These are phyloP conservation scores for Aspergillus tanneri DNA, from an alignment of 2,329 filamentous ascomycete genomes.

Conservation along the genomic window DNA sequence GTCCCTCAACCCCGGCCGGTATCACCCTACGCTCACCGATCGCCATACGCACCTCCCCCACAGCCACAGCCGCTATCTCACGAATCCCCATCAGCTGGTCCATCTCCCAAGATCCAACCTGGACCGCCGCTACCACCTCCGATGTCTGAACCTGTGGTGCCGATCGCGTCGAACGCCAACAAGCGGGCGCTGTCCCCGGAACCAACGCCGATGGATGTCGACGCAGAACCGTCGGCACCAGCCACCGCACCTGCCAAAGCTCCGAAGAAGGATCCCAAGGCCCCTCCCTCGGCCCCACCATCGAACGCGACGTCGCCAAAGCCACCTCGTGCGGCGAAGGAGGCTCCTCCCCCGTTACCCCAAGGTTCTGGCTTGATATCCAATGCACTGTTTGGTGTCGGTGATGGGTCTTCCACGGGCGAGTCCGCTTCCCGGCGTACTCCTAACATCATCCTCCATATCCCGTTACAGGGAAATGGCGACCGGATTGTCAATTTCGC, in stretches of 20 bases:
- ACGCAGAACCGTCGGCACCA: slow-evolving; percentile 26
- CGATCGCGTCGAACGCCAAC: slow-evolving; percentile 19
- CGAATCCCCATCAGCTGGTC: slow-evolving; percentile 16
- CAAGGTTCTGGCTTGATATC: slow-evolving; percentile 64
- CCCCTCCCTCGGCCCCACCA: slow-evolving; percentile 48
- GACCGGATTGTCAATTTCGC: slow-evolving; percentile 97
- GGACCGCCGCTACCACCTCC: slow-evolving; percentile 13
- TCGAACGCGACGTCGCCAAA: slow-evolving; percentile 58
- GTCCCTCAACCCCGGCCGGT: slow-evolving; percentile 25
- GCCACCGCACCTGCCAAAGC: slow-evolving; percentile 27
- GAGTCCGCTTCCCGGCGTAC: slow-evolving; percentile 45
- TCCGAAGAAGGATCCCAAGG: slow-evolving; percentile 42
- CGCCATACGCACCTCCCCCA: slow-evolving; percentile 24
- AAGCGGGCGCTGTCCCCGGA: slow-evolving; percentile 18
- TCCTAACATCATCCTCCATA: slow-evolving; percentile 79
- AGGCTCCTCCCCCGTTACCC: slow-evolving; percentile 55
- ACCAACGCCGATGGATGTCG: slow-evolving; percentile 37
- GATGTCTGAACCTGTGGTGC: slow-evolving; percentile 7
- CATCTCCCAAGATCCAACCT: slow-evolving; percentile 18
- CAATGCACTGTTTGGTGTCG: slow-evolving; percentile 59
- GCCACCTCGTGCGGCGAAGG: slow-evolving; percentile 53
- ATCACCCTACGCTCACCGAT: slow-evolving; percentile 27
- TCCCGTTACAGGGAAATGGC: slow-evolving; percentile 75
- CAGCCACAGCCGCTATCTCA: slow-evolving; percentile 23
- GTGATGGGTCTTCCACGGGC: slow-evolving; percentile 44